Conservation (phyloP, 441 rosid species). For the Capsella rubella region DNA sequence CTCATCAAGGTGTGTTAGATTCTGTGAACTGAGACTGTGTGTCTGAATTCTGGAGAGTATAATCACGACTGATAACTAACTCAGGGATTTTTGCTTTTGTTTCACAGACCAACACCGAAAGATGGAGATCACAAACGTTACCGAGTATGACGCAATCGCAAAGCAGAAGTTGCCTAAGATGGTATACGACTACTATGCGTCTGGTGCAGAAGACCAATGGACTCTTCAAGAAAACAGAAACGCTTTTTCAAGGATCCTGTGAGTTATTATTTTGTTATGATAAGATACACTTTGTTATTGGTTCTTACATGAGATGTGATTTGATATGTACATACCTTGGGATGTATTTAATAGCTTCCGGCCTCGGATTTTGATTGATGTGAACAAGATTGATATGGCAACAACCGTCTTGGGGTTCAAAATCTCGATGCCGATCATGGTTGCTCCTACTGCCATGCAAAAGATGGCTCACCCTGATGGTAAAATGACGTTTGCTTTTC, state of each 20-base stretch:
- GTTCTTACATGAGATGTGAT: slow-evolving; percentile 24
- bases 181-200: slow-evolving; percentile 94
- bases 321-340: slow-evolving; percentile 36
- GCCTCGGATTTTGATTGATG: slow-evolving; percentile 93
- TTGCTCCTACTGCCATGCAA: slow-evolving; percentile 97
- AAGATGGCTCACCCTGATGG: slow-evolving; percentile 99
- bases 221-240: slow-evolving; percentile 84
- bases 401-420: slow-evolving; percentile 91
- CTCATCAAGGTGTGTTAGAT: slow-evolving; percentile 25
- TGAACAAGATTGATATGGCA: slow-evolving; percentile 84
- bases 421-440: slow-evolving; percentile 96
- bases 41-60: not conserved
- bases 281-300: not conserved
- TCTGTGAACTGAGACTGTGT: slow-evolving; percentile 15
- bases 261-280: slow-evolving; percentile 35
- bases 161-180: slow-evolving; percentile 94
- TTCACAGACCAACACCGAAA: slow-evolving; percentile 17
- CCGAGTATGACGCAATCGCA: slow-evolving; percentile 86
- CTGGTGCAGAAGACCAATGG: slow-evolving; percentile 98
- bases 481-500: slow-evolving; percentile 32
- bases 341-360: slow-evolving; percentile 64
- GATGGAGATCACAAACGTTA: slow-evolving; percentile 92
- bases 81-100: not conserved
- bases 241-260: slow-evolving; percentile 93
- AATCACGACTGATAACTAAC: slow-evolving; percentile 20